A percentile compares a stretch with the other conserved stretches of the same genome.
These are phyloP conservation scores for Podospora tetraspora DNA, from an alignment of 495 filamentous ascomycete species.

Conservation along the genomic window DNA sequence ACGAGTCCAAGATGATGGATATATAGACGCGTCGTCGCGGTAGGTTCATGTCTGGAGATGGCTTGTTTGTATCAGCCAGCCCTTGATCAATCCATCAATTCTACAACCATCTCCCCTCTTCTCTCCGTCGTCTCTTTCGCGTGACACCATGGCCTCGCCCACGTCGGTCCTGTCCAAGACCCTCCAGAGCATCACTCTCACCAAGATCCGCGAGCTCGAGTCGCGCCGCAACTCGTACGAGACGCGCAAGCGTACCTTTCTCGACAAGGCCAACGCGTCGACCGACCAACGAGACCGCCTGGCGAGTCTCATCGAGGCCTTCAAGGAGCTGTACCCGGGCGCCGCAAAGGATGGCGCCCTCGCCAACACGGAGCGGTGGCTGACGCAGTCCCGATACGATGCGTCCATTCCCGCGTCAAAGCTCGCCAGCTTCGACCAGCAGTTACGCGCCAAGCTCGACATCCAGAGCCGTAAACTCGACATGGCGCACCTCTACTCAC, in stretches of 20 bases:
- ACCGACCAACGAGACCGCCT: slow-evolving; percentile 33
- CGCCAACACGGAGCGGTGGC: slow-evolving; percentile 33
- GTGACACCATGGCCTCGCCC: slow-evolving; percentile 31
- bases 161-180: slow-evolving; percentile 50
- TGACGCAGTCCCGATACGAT: slow-evolving; percentile 36
- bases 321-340: slow-evolving; percentile 33
- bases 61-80: not conserved
- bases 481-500: slow-evolving; percentile 57
- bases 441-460: slow-evolving; percentile 38
- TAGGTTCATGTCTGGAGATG: too few species aligned
- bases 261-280: slow-evolving; percentile 28
- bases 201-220: slow-evolving; percentile 58
- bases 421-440: slow-evolving; percentile 35
- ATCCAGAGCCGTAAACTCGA: slow-evolving; percentile 51
- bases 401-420: slow-evolving; percentile 31
- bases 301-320: slow-evolving; percentile 34
- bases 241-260: slow-evolving; percentile 32
- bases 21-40: not conserved
- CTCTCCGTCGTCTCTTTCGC: not conserved
- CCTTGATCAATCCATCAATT: not conserved
- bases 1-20: not conserved
- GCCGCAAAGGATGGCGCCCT: slow-evolving; percentile 21
- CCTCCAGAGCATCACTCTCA: slow-evolving; percentile 58
- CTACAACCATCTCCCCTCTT: not conserved
- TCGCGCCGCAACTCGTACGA: slow-evolving; percentile 55